Evolutionary conservation across 345 rosid genomes (phyloP), one percentile per base, ranked within the genome.

Genomic region (Rhizophora mangle): DNA sequence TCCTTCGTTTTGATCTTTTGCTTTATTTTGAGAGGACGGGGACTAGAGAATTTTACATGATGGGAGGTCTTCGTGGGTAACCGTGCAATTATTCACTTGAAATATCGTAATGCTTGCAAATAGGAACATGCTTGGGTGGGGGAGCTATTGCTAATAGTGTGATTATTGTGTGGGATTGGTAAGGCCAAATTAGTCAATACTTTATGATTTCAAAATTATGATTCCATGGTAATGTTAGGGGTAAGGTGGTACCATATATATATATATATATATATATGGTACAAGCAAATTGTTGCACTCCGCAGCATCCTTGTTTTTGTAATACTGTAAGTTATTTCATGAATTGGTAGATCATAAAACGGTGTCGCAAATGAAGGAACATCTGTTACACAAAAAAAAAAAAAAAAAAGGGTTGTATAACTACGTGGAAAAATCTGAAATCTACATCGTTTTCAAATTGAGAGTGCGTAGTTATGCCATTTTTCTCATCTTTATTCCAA

Each of bases 401-500:
- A 39, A 27, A 52, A 13, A 8, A 53, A 21, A 51, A 22, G 62
- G 54, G 68, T 6, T n/a, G 26, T 3, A 1, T 6, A 60, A 62
- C 57, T 68, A 43, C 31, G 64, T 27, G 53, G 57, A 43, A 11
- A 54, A 54, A 21, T 54, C 30, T 64, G 68, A 64, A 51, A 43
- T 9, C 55, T 21, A 18, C 60, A 53, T 54, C 62, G 62, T 24
- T 68, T 15, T 21, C 54, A 72, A 47, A 61, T 34, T 8, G 60
- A 74, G 47, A 53, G 54, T 63, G 53, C 43, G 15, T 55, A 70
- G 71, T 22, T 7, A 6, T 30, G 56, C n/a, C 68, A 27, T 21
- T 64, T 73, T 59, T 57, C 19, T 22, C 10, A 8, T 71, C 74
- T 72, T 79, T 74, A 70, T 79, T 82, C 82, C 74, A 57, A 73